Base-by-base conservation (phyloP, 805 yeast genomes). In the Spathaspora passalidarum region DNA sequence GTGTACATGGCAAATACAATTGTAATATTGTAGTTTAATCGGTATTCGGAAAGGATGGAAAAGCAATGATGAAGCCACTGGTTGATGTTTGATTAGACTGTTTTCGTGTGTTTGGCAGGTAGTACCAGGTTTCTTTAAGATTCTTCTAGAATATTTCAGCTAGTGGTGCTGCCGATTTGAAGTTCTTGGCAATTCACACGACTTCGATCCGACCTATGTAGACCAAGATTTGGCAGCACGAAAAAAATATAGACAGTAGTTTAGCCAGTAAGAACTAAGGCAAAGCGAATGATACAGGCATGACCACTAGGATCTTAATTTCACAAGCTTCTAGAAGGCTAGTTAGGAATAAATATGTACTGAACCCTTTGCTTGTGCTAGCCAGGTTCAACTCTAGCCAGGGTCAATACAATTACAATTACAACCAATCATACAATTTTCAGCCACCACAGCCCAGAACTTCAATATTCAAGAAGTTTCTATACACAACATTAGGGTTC, bases 361-460 rank as follows among this genome's bases (percentile, higher is more conserved):
- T 29, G 8, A 29, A 29, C 14, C 34, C 34, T 3, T 29, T 13
- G 17, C 34, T 29, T 29, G 34, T 29, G 13, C 8, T 13, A 29
- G 14, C 34, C n/a, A 29, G 34, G 16, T 29, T 29, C 17, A 29
- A 29, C 14, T 29, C 34, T 29, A 13, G 34, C n/a, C n/a, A n/a
- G n/a, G n/a, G n/a, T 29, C 38, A 36, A 36, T 51, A 56, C 43
- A 49, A 55, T 41, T 51, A 55, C 44, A 57, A 44, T 17, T 55
- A 51, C 35, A 44, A 38, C 10, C 40, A 38, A 17, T 29, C 43
- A 4, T 39, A 23, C 13, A 17, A 39, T 5, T 23, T 21, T 38
- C 26, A 22, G 11, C 16, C 42, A n/a, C 37, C 45, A 19, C 53
- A 55, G 5, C 55, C 56, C 22, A 42, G 42, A 9, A 7, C 49